Conservation (phyloP, 2,329 filamentous ascomycete species). For the Alternaria panax region DNA sequence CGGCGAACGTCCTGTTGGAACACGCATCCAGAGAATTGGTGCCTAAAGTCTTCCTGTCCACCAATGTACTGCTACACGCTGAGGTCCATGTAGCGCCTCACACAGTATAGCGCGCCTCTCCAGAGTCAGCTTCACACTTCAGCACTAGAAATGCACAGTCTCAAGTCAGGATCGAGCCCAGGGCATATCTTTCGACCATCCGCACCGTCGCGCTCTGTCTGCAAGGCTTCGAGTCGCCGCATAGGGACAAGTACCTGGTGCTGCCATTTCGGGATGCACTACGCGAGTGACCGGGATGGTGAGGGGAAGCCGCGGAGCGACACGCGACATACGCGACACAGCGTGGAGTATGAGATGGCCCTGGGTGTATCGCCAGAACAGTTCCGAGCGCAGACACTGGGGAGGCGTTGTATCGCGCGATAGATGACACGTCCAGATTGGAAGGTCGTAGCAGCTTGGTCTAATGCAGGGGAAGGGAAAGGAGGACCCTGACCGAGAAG, state of each 20-base stretch:
- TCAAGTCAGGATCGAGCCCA: not conserved
- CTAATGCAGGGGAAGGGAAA: conserved; percentile 16
- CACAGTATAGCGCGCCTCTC: not conserved
- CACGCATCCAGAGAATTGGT: conserved; percentile 1
- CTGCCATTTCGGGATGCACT: conserved; percentile 4
- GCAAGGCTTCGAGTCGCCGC: not conserved
- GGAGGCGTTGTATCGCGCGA: too few relatives aligned
- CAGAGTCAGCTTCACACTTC: not conserved
- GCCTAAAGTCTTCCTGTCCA: not conserved
- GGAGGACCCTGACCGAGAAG: conserved; percentile 17
- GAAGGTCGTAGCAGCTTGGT: not conserved
- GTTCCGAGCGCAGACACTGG: not conserved
- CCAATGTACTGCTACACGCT: not conserved
- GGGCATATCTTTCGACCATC: not conserved
- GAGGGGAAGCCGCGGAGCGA: conserved; percentile 16
- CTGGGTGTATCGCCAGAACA: not conserved
- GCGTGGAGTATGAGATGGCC: not conserved
- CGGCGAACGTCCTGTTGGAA: not conserved
- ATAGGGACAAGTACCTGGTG: not conserved
- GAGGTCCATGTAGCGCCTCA: not conserved
- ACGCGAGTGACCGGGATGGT: conserved; percentile 15
- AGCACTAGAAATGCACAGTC: not conserved
- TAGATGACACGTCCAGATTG: not conserved
- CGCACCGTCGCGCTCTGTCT: not conserved
- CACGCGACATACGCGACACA: conserved; percentile 15